These are phyloP conservation scores for Coemansia sp. DNA, from an alignment of 192 early-diverging fungal species.

Conservation along the genomic window DNA sequence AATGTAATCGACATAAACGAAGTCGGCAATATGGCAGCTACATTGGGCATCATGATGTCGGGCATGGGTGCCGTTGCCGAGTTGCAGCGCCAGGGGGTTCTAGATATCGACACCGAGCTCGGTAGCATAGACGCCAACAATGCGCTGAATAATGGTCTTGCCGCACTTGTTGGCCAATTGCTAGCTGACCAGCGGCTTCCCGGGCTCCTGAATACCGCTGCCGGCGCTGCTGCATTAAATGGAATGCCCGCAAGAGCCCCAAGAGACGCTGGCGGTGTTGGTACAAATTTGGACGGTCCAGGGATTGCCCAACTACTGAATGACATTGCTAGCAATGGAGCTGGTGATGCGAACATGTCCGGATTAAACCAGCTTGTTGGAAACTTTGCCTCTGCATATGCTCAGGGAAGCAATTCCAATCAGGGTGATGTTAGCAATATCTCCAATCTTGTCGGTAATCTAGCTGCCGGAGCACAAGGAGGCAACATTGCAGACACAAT, in stretches of 20 bases:
- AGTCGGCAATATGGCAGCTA: slow-evolving; percentile 43
- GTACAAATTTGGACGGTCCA: not conserved
- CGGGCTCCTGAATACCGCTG: not conserved
- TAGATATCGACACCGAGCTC: not conserved
- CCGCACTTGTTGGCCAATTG: slow-evolving; percentile 32
- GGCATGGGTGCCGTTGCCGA: slow-evolving; percentile 43
- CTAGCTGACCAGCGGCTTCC: slow-evolving; percentile 8
- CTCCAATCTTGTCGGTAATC: not conserved
- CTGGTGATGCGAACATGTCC: not conserved
- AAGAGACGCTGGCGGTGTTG: not conserved
- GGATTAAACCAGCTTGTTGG: slow-evolving; percentile 8
- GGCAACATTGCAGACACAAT: slow-evolving; percentile 8
- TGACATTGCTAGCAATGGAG: slow-evolving; percentile 7
- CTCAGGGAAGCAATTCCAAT: not conserved
- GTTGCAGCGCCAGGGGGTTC: slow-evolving; percentile 23
- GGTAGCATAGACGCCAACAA: slow-evolving; percentile 8
- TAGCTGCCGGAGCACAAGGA: slow-evolving; percentile 9
- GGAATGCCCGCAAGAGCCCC: not conserved
- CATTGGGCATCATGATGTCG: slow-evolving; percentile 46
- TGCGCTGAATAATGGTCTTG: slow-evolving; percentile 29
- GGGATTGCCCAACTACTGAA: slow-evolving; percentile 11
- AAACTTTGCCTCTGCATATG: not conserved
- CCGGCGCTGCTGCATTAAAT: not conserved
- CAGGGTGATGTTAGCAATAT: not conserved
- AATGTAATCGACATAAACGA: slow-evolving; percentile 55